A percentile compares a stretch with the other conserved stretches of the same genome.
phyloP scores from a whole-genome alignment of 2,329 filamentous ascomycete species.

The Orbilia oligospora region DNA sequence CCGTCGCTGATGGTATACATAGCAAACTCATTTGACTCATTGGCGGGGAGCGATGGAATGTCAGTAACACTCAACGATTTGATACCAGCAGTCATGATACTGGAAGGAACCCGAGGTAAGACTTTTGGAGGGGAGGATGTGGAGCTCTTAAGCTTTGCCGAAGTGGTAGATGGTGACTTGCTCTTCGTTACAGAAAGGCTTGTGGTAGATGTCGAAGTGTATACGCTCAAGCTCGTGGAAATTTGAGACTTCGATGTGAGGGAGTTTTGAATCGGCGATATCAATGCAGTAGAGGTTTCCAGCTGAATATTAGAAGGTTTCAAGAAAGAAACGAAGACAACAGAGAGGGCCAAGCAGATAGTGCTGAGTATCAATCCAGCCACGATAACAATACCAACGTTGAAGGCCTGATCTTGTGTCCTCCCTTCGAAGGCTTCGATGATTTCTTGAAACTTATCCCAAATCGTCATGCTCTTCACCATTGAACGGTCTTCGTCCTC shows the following conservation, averaged over 20 bases:
- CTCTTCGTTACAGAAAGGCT: slow-evolving; percentile 53
- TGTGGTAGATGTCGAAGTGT: slow-evolving; percentile 21
- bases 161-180: slow-evolving; percentile 1
- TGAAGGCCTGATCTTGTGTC: slow-evolving; percentile 16
- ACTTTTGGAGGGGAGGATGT: slow-evolving; percentile 34
- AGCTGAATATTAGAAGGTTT: not conserved
- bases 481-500: slow-evolving; percentile 29
- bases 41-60: slow-evolving; percentile 57
- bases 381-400: slow-evolving; percentile 5
- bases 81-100: slow-evolving; percentile 49
- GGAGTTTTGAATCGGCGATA: slow-evolving; percentile 18
- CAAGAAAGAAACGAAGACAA: slow-evolving; percentile 21
- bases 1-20: slow-evolving; percentile 72
- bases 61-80: slow-evolving; percentile 52
- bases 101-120: slow-evolving; percentile 13
- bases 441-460: slow-evolving; percentile 35
- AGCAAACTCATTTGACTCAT: slow-evolving; percentile 69
- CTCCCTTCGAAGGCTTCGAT: slow-evolving; percentile 27
- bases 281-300: not conserved
- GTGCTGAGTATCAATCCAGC: slow-evolving; percentile 33
- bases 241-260: slow-evolving; percentile 27
- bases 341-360: slow-evolving; percentile 37
- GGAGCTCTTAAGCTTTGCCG: slow-evolving; percentile 8
- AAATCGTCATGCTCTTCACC: slow-evolving; percentile 11
- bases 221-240: slow-evolving; percentile 26